Base-by-base conservation (phyloP, 805 yeast species). In the Wickerhamomyces chambardii region DNA sequence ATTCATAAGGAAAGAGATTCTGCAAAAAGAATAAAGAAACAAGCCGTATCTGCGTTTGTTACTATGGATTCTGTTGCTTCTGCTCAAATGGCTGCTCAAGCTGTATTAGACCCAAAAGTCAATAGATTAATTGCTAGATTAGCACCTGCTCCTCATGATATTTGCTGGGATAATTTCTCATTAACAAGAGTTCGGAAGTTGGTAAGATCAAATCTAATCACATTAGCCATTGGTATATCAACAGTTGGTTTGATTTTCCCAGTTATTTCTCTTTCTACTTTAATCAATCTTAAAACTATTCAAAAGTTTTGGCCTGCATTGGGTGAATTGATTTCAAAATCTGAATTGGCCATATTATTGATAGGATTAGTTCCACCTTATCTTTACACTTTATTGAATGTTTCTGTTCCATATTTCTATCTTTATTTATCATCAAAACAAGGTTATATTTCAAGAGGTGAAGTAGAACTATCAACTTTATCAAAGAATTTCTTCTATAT, bases 101-200 rank as follows among this genome's bases (percentile, higher is more conserved):
- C 97, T 0, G 89, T 90, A 0, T 56, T 92, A 36, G 96, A 89
- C 51, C 97, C 97, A 1, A 73, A 84, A 37, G 85, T 92, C 12
- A 78, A 84, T 51, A 81, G 79, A 37, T 65, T 92, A 35, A 84
- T 89, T 32, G 83, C 96, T 5, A 66, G 70, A 28, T 63, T 87
- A 36, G 98, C 97, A 1, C 97, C 97, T 0, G 95, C 97, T 2
- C 97, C 98, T 3, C 90, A 83, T 51, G 98, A 90, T 55, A 82
- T 90, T 10, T 74, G 85, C 31, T 90, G 98, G 98, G 82, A 78
- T 37, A 86, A 89, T 48, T 71, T 86, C 22, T 84, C 90, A 47
- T 61, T 89, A 51, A 75, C 94, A 1, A 68, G 92, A 36, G 63
- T 63, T 35, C 84, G 84, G 42, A 65, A 95, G 39, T 62, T 83